Conservation (phyloP, 495 filamentous ascomycete genomes). For the Aspergillus baeticus region DNA sequence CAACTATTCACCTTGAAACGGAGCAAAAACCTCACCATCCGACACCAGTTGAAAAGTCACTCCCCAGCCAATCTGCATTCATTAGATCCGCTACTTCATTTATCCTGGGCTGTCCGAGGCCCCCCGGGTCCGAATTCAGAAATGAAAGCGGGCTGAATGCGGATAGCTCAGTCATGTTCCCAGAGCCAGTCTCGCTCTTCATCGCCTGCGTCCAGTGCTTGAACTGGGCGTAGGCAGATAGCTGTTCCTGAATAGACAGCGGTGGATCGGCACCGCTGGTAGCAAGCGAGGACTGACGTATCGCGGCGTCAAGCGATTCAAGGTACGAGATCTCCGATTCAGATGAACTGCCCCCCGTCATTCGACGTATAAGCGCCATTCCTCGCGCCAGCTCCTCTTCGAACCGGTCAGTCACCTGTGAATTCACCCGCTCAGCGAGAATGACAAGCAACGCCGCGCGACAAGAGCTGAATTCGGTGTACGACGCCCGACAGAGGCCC, state of each 20-base stretch:
- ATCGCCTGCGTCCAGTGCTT: background rate
- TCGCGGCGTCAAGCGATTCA: background rate
- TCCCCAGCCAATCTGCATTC: background rate
- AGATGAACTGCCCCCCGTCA: background rate
- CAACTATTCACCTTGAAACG: background rate
- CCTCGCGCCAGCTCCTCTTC: background rate
- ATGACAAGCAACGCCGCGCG: slow-evolving; percentile 32
- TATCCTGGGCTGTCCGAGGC: background rate
- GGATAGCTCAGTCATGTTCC: background rate
- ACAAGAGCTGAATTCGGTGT: slow-evolving; percentile 37
- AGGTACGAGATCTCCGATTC: background rate
- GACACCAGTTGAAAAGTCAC: background rate
- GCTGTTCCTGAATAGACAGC: background rate
- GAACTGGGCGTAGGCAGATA: background rate
- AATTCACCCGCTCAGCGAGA: background rate
- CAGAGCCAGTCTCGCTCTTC: background rate
- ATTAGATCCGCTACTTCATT: background rate
- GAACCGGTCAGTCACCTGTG: background rate
- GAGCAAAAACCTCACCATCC: background rate
- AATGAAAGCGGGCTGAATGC: background rate
- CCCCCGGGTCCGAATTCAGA: background rate
- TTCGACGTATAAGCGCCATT: background rate
- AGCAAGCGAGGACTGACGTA: background rate
- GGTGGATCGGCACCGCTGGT: background rate
- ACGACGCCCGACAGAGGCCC: slow-evolving; percentile 33